Base-by-base conservation (phyloP, 352 stramenopile genomes). In the Globisporangium apiculatum region DNA sequence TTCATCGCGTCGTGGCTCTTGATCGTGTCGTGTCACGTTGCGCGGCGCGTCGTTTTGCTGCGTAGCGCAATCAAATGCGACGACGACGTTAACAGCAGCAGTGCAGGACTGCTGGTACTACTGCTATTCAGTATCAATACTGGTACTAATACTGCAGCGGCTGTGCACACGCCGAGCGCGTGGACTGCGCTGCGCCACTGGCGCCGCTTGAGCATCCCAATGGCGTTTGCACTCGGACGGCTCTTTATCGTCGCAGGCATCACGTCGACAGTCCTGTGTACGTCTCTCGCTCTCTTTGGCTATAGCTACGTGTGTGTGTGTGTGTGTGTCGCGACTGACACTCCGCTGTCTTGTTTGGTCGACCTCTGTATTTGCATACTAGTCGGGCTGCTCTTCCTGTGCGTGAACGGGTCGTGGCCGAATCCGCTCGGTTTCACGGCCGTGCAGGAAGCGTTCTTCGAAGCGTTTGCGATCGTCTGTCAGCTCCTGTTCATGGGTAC, bases 401-500 rank as follows among this genome's bases (percentile, higher is more conserved):
- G 79, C n/a, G 85, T 89, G 1, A 91, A 95, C 57, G 79, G 75
- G 17, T 65, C 83, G 61, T 91, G 80, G 80, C 64, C 74, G 8
- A 95, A 95, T 37, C 83, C 84, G 1, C 53, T 93, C 24, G 82
- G 80, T 4, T 87, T 95, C 56, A 92, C 85, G 35, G 82, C 82
- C 37, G 69, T 85, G 0, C 79, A 93, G 57, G 85, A 95, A 45
- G 85, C 85, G 4, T 86, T 92, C 60, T 86, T 91, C 46, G 85
- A 95, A 57, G 79, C 84, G 3, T 73, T 90, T 50, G 83, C 85
- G 3, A 93, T 95, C 62, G 69, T 93, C 14, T 95, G 81, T 46
- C 85, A 95, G 57, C 69, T 95, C n/a, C 63, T 95, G 17, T 95
- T 88, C 71, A 91, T 95, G 78, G 85, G 85, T 11, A 95, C 85